Evolutionary conservation across 352 stramenopile genomes (phyloP), one percentile per base, ranked within the genome.

Genomic region (Globisporangium ultimum): DNA sequence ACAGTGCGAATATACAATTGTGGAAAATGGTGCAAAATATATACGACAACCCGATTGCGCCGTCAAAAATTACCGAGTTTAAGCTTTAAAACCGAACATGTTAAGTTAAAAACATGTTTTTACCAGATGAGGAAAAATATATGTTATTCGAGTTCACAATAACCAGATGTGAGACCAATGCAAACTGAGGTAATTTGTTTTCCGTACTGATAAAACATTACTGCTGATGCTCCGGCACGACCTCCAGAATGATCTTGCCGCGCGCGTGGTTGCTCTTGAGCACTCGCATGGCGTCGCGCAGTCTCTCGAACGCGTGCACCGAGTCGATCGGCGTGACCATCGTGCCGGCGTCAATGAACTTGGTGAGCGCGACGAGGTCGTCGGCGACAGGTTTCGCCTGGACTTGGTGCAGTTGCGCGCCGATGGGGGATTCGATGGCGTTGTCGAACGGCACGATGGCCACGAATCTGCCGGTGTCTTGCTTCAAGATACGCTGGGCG

Each of bases 191-290:
- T 32, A 32, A 32, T 32, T 32, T 5, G 24, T n/a, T 6, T 32
- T 32, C 24, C 24, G 24, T 32, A 32, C 24, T 32, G 24, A 5
- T 32, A 32, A 2, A 32, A 32, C 24, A 32, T 32, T 5, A 32
- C 5, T 32, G 24, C 24, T 32, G 24, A 6, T 32, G 24, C 24
- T 11, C 24, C 11, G 24, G 13, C 7, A 53, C 10, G 15, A 53
- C 48, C 24, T 53, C 15, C 24, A 53, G 48, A 32, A 53, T 40
- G 47, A 52, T 38, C 22, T 52, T 52, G 14, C 47, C 47, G 20
- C 47, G 47, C 47, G 47, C 22, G 9, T n/a, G 28, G 15, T 32
- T 32, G 7, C 24, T 24, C 48, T 53, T 53, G n/a, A 42, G 24
- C 48, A 53, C 15, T 20, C 28, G 22, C 48, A 53, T 20, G 28